Evolutionary conservation across 768 basidiomycete species (phyloP).

Genomic region (Mycena capillaripes): DNA sequence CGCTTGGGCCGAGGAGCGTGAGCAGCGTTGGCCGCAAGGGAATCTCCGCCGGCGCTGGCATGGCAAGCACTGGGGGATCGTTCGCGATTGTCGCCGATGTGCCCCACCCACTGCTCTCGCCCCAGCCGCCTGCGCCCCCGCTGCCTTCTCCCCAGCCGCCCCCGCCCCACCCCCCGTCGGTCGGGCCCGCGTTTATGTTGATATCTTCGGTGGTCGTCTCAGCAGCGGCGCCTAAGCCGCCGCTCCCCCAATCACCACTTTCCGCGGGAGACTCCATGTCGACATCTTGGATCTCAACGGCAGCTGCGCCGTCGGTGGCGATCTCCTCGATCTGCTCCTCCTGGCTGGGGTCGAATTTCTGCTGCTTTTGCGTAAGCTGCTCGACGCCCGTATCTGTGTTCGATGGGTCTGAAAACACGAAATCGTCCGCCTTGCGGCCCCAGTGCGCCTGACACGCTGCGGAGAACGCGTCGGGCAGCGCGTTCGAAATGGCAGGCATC

Average conservation of each 20-base stretch:
- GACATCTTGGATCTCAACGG: not conserved
- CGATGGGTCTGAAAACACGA: slow-evolving; percentile 47
- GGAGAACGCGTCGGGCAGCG: slow-evolving; percentile 28
- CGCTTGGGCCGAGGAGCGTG: slow-evolving; percentile 65
- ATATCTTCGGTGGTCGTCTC: too few species aligned
- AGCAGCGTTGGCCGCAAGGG: not conserved
- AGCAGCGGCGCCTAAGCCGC: too few species aligned
- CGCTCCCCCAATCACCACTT: not conserved
- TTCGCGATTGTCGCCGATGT: not conserved
- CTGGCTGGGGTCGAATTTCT: too few species aligned
- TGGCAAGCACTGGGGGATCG: too few species aligned
- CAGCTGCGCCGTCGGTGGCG: not conserved
- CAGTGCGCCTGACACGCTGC: slow-evolving; percentile 48
- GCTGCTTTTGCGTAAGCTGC: too few species aligned
- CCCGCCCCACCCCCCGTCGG: not conserved
- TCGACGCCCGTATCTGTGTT: slow-evolving; percentile 22
- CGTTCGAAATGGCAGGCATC: not conserved
- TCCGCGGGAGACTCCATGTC: not conserved
- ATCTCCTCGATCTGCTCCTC: not conserved
- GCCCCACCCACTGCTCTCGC: not conserved
- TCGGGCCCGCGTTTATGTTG: too few species aligned
- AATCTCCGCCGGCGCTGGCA: not conserved
- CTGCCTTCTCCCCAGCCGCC: not conserved
- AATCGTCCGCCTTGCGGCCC: slow-evolving; percentile 42
- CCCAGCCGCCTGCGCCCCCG: not conserved